Evolutionary conservation across 768 basidiomycete genomes (phyloP).

Genomic region (Lanmaoa rubissima): DNA sequence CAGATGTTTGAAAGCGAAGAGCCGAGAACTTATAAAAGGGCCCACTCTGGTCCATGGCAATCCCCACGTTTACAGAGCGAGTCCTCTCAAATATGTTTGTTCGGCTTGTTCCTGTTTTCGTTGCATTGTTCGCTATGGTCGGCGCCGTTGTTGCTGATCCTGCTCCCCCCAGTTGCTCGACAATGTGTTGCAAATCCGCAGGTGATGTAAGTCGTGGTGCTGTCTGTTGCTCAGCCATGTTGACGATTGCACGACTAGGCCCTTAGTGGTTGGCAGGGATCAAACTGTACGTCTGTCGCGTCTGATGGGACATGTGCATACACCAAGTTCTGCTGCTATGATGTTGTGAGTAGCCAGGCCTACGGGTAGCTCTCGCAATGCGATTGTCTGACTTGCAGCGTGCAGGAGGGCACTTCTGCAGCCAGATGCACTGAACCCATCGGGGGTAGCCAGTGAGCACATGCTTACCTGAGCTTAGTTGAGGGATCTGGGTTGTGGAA

Average conservation of each 20-base stretch:
- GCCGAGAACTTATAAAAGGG: background rate
- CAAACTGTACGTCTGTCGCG: background rate
- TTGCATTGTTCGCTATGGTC: background rate
- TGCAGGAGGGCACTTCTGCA: background rate
- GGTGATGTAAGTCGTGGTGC: background rate
- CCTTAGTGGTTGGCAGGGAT: background rate
- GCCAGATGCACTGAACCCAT: background rate
- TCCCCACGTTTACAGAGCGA: background rate
- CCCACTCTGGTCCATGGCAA: background rate
- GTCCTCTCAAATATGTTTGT: slow-evolving; percentile 3
- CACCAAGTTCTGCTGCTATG: slow-evolving; percentile 7
- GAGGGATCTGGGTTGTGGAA: background rate
- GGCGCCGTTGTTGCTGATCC: background rate
- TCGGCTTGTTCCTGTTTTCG: background rate
- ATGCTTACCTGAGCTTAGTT: background rate
- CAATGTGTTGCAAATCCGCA: background rate
- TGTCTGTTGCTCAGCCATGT: background rate
- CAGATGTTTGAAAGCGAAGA: background rate
- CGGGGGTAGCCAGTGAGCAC: background rate
- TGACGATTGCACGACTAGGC: background rate
- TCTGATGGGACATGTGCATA: background rate
- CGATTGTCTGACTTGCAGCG: background rate
- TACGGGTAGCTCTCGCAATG: too few relatives aligned
- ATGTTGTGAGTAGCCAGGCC: background rate
- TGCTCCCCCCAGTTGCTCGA: background rate